Base-by-base conservation (phyloP, 306 rosid species). In the Casuarina cunninghamiana region DNA sequence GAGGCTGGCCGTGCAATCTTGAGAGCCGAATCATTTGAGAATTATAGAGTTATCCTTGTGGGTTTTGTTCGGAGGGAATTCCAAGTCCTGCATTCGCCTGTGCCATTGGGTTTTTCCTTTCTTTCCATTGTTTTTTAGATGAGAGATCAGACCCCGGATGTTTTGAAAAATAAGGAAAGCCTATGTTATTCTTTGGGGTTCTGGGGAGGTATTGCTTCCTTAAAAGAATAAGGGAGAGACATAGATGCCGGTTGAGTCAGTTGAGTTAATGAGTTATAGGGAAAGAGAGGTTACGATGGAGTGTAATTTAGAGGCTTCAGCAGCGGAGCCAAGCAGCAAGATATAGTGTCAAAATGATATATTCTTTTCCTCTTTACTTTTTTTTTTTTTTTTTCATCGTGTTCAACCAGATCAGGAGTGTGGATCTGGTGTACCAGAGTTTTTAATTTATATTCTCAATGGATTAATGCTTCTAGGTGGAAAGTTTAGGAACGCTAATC, bases 1-100 rank as follows among this genome's bases (percentile, higher is more conserved):
- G 83, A 93, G 91, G 93, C 86, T 95, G 90, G 97, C 99, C 50
- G 99, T 92, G 81, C 96, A 95, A 88, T 92, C 97, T 78, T 95
- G 87, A 93, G 82, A 77, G 80, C 85, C 74, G 82, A 73, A 65
- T 69, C 72, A 44, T 71, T 77, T 76, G 71, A 78, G 79, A 74
- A 74, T 67, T 86, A 85, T 79, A 69, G 82, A 54, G 65, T 72
- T 74, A 80, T 49, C 45, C 84, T 49, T 65, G 63, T 58, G 83
- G 79, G 81, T 83, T 85, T 83, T 79, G 87, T 87, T 74, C 80
- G 39, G 86, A 85, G 87, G 58, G 76, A 84, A 79, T 83, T 73
- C 68, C 71, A 61, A 65, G 65, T 77, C 83, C 79, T 72, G 80
- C 75, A 61, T 77, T 81, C 69, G 78, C 84, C 78, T 83, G 87